Percentiles rank a stretch among this genome's conserved stretches.
These are phyloP conservation scores for Trichoderma oligosporum DNA, from an alignment of 2,329 filamentous ascomycete species.

Conservation along the genomic window DNA sequence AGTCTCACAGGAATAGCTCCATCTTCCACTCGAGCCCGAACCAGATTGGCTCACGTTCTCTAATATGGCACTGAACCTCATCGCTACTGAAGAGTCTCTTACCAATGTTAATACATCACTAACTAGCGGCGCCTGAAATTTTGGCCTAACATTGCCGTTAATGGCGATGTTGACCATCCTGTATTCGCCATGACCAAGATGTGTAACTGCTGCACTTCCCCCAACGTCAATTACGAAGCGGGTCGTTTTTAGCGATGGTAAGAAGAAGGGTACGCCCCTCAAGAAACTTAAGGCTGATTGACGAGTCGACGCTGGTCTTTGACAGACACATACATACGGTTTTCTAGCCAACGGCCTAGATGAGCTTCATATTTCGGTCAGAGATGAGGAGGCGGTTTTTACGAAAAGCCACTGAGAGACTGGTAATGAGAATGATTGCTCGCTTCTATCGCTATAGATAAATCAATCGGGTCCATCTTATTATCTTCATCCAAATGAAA, in stretches of 20 bases:
- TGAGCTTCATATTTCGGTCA: slow-evolving; percentile 44
- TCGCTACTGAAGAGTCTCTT: slow-evolving; percentile 69
- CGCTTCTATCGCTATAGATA: slow-evolving; percentile 17
- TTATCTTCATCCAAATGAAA: too few species aligned
- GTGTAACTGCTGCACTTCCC: slow-evolving; percentile 63
- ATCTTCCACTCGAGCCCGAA: slow-evolving; percentile 25
- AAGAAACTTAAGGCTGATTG: slow-evolving; percentile 69
- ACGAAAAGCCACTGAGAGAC: slow-evolving; percentile 48
- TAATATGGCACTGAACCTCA: slow-evolving; percentile 70
- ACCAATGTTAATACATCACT: slow-evolving; percentile 59
- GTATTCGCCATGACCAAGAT: slow-evolving; percentile 62
- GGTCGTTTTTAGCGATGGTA: slow-evolving; percentile 55
- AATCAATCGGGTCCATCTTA: neutral
- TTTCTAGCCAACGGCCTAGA: slow-evolving; percentile 45
- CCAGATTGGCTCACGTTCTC: slow-evolving; percentile 62
- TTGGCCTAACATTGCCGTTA: slow-evolving; percentile 68
- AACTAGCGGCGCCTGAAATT: slow-evolving; percentile 54
- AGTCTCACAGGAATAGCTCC: slow-evolving; percentile 33
- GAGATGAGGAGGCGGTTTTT: slow-evolving; percentile 53
- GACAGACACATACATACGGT: slow-evolving; percentile 69
- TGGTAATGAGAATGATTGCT: slow-evolving; percentile 32
- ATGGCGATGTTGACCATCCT: slow-evolving; percentile 43
- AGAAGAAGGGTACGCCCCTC: slow-evolving; percentile 58
- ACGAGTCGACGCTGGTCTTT: slow-evolving; percentile 70
- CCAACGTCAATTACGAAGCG: slow-evolving; percentile 69